A percentile compares a stretch with the other conserved stretches of the same genome.
phyloP scores from a whole-genome alignment of 2,329 filamentous ascomycete species.

The Aspergillus costaricaensis region DNA sequence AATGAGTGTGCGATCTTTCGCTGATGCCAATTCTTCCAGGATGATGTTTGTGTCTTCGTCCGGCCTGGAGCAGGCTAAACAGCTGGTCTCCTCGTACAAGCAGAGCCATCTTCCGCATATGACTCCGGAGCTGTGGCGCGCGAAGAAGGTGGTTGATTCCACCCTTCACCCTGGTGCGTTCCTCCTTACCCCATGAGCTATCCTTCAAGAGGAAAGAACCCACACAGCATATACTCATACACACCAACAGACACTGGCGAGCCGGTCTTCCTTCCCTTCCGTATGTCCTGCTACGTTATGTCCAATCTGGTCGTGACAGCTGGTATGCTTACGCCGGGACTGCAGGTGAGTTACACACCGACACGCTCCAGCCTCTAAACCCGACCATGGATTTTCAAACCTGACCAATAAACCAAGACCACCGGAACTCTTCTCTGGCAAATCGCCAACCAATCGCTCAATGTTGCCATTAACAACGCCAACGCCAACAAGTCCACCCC shows the following conservation, averaged over 20 bases:
- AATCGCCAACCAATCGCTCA: constrained; percentile 93
- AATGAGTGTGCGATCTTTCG: neutral
- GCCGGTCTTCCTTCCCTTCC: constrained; percentile 89
- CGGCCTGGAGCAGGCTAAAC: constrained; percentile 84
- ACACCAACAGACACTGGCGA: constrained; percentile 74
- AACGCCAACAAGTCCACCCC: constrained; percentile 98
- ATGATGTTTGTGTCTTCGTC: constrained; percentile 78
- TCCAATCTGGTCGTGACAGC: constrained; percentile 93
- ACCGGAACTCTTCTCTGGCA: constrained; percentile 91
- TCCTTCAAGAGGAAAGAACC: too few species aligned
- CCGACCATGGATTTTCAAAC: neutral
- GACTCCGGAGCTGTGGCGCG: constrained; percentile 88
- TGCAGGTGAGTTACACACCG: constrained; percentile 57
- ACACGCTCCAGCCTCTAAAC: neutral
- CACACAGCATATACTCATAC: neutral
- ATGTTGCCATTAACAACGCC: constrained; percentile 95
- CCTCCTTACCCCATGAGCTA: too few species aligned
- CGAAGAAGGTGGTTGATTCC: constrained; percentile 96
- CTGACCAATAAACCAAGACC: constrained; percentile 52
- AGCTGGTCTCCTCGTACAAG: constrained; percentile 81
- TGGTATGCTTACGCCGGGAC: constrained; percentile 91
- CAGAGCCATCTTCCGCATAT: constrained; percentile 74
- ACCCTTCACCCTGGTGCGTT: constrained; percentile 86
- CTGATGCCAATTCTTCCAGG: constrained; percentile 51
- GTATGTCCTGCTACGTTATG: constrained; percentile 94